These are phyloP conservation scores for Eimeria praecox DNA, from an alignment of 169 alveolate species.

Conservation along the genomic window DNA sequence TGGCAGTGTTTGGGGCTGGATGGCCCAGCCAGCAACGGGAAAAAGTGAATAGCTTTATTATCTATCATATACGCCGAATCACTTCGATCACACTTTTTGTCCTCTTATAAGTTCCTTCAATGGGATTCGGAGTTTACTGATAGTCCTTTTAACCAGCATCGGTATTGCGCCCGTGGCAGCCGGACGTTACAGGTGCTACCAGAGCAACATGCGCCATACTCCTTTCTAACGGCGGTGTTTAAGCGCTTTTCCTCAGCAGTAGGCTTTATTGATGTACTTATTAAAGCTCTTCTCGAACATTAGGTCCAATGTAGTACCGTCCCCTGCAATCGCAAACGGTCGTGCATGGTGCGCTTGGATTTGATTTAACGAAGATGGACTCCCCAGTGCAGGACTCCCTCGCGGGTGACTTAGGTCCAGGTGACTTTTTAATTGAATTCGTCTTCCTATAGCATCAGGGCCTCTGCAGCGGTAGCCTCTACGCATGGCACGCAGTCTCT, in stretches of 20 bases:
- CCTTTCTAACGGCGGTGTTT: neutral
- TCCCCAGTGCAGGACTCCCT: constrained; percentile 35
- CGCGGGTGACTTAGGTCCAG: constrained; percentile 43
- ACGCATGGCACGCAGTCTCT: neutral
- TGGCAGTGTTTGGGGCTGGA: neutral
- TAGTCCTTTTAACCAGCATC: neutral
- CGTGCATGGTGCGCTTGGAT: neutral
- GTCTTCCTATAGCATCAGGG: neutral
- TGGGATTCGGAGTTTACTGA: neutral
- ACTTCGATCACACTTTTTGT: neutral
- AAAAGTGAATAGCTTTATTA: neutral
- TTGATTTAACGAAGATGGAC: neutral
- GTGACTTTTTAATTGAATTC: neutral
- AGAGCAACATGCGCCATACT: neutral
- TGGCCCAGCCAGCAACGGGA: neutral
- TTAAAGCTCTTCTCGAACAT: neutral
- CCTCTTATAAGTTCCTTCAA: neutral
- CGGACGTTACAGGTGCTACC: neutral
- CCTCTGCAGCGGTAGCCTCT: neutral
- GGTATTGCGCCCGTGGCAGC: neutral
- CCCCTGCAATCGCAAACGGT: neutral
- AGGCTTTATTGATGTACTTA: neutral
- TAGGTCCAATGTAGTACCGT: neutral
- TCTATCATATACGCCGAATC: neutral
- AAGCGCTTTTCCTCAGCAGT: neutral